Base-by-base conservation (phyloP, 805 yeast genomes). In the Ogataea henricii region DNA sequence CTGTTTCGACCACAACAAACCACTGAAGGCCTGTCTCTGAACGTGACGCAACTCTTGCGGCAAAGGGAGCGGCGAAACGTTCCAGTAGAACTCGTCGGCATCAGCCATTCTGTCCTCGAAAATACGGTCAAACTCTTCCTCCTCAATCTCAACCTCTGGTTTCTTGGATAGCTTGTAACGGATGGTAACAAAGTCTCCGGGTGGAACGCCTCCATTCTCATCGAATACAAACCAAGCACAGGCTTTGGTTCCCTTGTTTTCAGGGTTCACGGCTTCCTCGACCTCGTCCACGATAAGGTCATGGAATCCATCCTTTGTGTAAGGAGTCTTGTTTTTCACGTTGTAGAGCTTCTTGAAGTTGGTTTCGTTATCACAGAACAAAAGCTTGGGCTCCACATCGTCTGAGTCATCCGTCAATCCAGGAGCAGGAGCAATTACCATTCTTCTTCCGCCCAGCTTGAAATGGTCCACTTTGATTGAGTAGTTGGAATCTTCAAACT, bases 21-120 rank as follows among this genome's bases (percentile, higher is more conserved):
- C 97, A 9, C 97, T 91, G 69, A 89, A 89, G 0, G 97, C 96
- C 71, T 90, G 97, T 62, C 97, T 79, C 71, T 90, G 96, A 45
- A 90, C 83, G 61, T 78, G 82, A 62, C 96, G 76, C 57, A 90
- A 73, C 50, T 86, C 87, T 51, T 87, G 90, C 21, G 87, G 78
- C 48, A 89, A 77, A 34, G 96, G 96, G 61, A 89, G 68, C 4
- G 97, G 97, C 10, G 91, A 79, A 33, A 90, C 78, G 63, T 86
- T 81, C 89, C 92, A 88, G 70, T 90, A 90, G 66, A 90, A 90
- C 43, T 89, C 91, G 59, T 91, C 96, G 10, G 97, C 97, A 59
- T 90, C 97, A 53, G 81, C 85, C 59, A 83, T 83, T 63, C 96
- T 82, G 40, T 79, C 74, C 23, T 79, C 82, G 58, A 91, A 81